These are phyloP conservation scores for Clonostachys byssicola DNA, from an alignment of 2,329 filamentous ascomycete genomes.

Conservation along the genomic window DNA sequence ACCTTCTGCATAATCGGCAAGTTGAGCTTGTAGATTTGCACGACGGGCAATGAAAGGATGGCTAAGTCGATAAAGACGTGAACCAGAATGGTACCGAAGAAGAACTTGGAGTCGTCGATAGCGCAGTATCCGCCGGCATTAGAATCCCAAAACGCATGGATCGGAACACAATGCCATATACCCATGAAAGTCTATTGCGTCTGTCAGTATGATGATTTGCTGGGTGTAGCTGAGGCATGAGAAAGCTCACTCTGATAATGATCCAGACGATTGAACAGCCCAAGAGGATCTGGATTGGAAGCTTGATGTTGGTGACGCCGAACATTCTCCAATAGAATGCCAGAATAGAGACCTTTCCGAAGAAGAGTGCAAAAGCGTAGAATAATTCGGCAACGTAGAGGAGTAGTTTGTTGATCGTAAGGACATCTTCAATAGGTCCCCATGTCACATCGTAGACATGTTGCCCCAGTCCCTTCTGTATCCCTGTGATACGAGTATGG, in stretches of 20 bases:
- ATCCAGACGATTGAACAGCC: slow-evolving; percentile 15
- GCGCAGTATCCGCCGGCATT: slow-evolving; percentile 11
- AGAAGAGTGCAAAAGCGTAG: slow-evolving; percentile 17
- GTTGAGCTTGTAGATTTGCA: slow-evolving; percentile 14
- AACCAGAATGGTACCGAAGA: slow-evolving; percentile 14
- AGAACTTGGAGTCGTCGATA: slow-evolving; percentile 16
- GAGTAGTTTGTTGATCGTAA: slow-evolving; percentile 10
- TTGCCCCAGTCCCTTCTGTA: slow-evolving; percentile 3
- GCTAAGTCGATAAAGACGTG: slow-evolving; percentile 16
- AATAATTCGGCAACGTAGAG: slow-evolving; percentile 15
- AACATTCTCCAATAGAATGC: slow-evolving; percentile 25
- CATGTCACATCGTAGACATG: not conserved
- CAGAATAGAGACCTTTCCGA: slow-evolving; percentile 17
- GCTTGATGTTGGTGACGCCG: slow-evolving; percentile 8
- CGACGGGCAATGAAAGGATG: slow-evolving; percentile 14
- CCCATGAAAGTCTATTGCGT: slow-evolving; percentile 11
- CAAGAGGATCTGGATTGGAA: slow-evolving; percentile 16
- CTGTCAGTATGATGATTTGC: no score
- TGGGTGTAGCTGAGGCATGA: no score
- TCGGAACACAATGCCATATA: slow-evolving; percentile 19
- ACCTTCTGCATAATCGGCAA: slow-evolving; percentile 10
- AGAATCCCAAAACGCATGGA: slow-evolving; percentile 20
- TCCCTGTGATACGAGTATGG: no score
- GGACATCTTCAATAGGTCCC: not conserved
- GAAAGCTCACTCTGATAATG: slow-evolving; percentile 8